phyloP scores from a whole-genome alignment of 2,329 filamentous ascomycete species.

The Fusarium brevicatenulatum region DNA sequence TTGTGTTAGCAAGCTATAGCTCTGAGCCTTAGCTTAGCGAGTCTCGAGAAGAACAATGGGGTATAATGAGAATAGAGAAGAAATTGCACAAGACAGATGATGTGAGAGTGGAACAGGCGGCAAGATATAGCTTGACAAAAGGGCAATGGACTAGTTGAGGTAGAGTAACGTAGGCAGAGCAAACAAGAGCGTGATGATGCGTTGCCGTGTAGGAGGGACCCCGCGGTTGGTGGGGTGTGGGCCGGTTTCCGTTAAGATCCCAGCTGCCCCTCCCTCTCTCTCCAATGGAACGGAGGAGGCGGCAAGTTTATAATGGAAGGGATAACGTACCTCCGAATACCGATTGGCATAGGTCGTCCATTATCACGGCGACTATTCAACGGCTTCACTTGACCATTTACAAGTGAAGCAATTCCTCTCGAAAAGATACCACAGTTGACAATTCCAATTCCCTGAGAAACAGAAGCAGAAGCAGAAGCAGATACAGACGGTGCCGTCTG shows the following conservation, averaged over 20 bases:
- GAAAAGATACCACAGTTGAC: conserved; percentile 8
- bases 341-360: conserved; percentile 32
- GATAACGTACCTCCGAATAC: conserved; percentile 43
- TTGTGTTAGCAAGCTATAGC: conserved; percentile 37
- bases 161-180: neutral
- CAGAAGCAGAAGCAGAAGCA: neutral
- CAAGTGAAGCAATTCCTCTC: conserved; percentile 23
- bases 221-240: conserved; percentile 35
- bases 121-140: conserved; percentile 15
- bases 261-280: conserved; percentile 6
- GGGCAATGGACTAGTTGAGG: conserved; percentile 5
- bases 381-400: conserved; percentile 18
- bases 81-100: neutral
- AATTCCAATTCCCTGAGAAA: conserved; percentile 1
- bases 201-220: conserved; percentile 6
- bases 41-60: conserved; percentile 1
- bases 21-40: conserved; percentile 32
- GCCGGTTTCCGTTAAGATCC: neutral
- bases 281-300: neutral
- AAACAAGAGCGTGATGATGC: conserved; percentile 36
- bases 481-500: conserved; percentile 13
- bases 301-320: neutral
- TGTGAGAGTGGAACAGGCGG: neutral
- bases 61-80: conserved; percentile 4
- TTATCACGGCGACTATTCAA: conserved; percentile 32